Evolutionary conservation across 495 filamentous ascomycete genomes (phyloP), one percentile per base, ranked within the genome.

Genomic region (Hypoxylon cercidicola): DNA sequence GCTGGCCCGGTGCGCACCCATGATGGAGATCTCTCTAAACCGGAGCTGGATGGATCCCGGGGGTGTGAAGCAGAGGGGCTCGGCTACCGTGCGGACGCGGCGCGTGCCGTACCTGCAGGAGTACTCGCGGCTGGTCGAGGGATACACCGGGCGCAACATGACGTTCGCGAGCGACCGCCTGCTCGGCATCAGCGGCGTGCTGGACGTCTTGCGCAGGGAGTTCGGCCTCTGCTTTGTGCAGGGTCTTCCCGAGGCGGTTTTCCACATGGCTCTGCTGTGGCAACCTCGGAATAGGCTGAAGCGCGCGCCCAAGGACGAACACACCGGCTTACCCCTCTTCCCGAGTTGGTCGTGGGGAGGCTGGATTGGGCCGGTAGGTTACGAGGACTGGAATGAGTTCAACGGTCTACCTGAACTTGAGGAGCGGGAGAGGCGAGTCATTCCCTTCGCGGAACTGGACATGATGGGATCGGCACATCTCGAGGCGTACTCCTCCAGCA

Each of bases 271-370:
- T 28, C 65, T 69, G 10, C 60, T 69, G 13, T 69, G 65, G 65
- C 15, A 53, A 18, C 60, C 65, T 15, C 39, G 39, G 39, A 41
- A 41, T 16, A 41, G n/a, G 39, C n/a, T 41, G 13, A 41, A 41
- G 12, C 19, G 59, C 3, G 50, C 40, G 37, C 30, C 50, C 37
- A 41, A 55, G 46, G 18, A 32, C 4, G 28, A 47, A 12, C 19
- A 57, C 15, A 35, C n/a, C 8, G 34, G 43, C 18, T 54, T 55
- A 28, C 49, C 37, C 0, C 23, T 52, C 13, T 50, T 51, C 8
- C 66, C 66, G 20, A 69, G 66, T 28, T 69, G 66, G 66, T 64
- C 61, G 3, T 69, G 61, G 66, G 39, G 50, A 8, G 66, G 66
- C 16, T 69, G 66, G 66, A 21, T 7, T 12, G 60, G 55, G 3